Evolutionary conservation across 2,329 filamentous ascomycete genomes (phyloP).

Genomic region (Pseudogymnoascus sp.): DNA sequence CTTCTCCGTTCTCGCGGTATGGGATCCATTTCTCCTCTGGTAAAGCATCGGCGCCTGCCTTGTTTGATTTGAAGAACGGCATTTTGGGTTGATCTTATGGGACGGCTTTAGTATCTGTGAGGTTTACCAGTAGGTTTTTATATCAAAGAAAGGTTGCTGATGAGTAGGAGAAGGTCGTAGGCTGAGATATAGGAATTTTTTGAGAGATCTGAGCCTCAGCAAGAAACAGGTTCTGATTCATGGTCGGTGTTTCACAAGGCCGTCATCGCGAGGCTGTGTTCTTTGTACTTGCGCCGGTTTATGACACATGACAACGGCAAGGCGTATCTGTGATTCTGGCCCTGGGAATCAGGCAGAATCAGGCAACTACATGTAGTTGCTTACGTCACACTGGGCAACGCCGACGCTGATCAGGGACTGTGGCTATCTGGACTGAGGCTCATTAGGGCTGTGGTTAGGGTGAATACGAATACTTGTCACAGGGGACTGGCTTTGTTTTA

Average conservation of each 20-base stretch:
- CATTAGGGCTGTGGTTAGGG: too few relatives aligned
- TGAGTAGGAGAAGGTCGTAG: too few relatives aligned
- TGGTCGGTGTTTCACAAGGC: neutral
- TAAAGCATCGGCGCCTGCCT: neutral
- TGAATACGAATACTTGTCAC: too few relatives aligned
- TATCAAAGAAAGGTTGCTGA: neutral
- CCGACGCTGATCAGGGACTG: too few relatives aligned
- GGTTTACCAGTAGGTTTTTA: neutral
- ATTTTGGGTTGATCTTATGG: neutral
- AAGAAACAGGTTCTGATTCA: neutral
- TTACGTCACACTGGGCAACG: too few relatives aligned
- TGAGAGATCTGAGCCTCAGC: neutral
- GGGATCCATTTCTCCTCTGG: neutral
- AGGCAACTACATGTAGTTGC: too few relatives aligned
- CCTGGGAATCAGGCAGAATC: too few relatives aligned
- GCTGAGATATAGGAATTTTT: neutral
- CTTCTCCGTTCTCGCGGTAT: neutral
- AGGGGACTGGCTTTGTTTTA: too few relatives aligned
- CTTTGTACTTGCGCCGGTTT: neutral
- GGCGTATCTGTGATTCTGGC: too few relatives aligned
- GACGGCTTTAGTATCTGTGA: neutral
- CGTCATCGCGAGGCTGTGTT: neutral
- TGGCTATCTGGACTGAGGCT: too few relatives aligned
- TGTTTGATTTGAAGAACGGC: neutral
- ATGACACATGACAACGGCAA: neutral